A percentile compares a stretch with the other conserved stretches of the same genome.
Evolutionary conservation across 2,329 filamentous ascomycete species (phyloP).

Genomic region (Parafenestella ontariensis): DNA sequence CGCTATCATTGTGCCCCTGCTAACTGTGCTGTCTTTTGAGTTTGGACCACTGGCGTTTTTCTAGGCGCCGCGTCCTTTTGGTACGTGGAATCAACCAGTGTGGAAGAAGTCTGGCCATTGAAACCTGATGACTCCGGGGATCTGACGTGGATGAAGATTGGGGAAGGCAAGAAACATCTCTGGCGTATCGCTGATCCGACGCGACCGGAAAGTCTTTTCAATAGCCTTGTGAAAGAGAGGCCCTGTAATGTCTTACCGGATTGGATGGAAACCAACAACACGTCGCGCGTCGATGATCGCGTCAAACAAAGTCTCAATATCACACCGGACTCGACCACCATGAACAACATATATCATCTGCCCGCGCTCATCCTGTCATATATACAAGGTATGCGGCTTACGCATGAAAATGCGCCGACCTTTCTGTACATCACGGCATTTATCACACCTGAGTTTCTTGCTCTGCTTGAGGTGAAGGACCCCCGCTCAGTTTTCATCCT

Average conservation of each 20-base stretch:
- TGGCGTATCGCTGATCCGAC: slow-evolving; percentile 60
- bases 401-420: slow-evolving; percentile 52
- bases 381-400: slow-evolving; percentile 47
- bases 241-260: slow-evolving; percentile 13
- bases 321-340: slow-evolving; percentile 20
- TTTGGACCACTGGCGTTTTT: slow-evolving; percentile 56
- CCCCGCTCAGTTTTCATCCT: slow-evolving; percentile 62
- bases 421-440: slow-evolving; percentile 59
- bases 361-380: slow-evolving; percentile 49
- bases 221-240: slow-evolving; percentile 35
- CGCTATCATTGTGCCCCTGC: neutral
- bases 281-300: slow-evolving; percentile 38
- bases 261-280: slow-evolving; percentile 7
- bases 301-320: slow-evolving; percentile 43
- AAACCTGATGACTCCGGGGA: slow-evolving; percentile 53
- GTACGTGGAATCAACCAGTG: slow-evolving; percentile 51
- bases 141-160: slow-evolving; percentile 66
- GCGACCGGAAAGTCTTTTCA: slow-evolving; percentile 58
- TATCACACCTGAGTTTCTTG: slow-evolving; percentile 54
- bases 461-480: slow-evolving; percentile 60
- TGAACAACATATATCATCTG: slow-evolving; percentile 35
- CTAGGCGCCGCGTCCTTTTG: slow-evolving; percentile 57
- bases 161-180: slow-evolving; percentile 62
- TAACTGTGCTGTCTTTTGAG: neutral
- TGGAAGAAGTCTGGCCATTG: slow-evolving; percentile 65